Evolutionary conservation across 2,329 filamentous ascomycete genomes (phyloP).

Genomic region (Seiridium unicorne): DNA sequence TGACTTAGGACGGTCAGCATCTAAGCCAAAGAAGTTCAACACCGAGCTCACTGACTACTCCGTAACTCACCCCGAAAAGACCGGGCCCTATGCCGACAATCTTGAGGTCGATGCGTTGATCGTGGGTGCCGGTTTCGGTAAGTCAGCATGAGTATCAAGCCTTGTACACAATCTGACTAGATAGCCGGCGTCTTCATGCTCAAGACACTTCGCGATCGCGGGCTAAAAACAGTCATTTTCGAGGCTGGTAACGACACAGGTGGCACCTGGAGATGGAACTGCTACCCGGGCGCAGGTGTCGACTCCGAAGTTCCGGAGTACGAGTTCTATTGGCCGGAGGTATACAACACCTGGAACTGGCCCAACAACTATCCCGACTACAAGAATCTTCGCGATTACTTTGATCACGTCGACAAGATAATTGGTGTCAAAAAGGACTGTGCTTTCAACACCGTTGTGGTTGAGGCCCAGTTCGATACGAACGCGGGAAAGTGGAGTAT

Average conservation of each 20-base stretch:
- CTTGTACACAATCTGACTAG: no score
- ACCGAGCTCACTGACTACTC: conserved; percentile 39
- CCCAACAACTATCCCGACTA: conserved; percentile 45
- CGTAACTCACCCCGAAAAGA: conserved; percentile 21
- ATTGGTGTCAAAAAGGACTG: conserved; percentile 55
- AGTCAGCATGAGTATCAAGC: conserved; percentile 2
- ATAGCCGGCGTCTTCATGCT: conserved; percentile 28
- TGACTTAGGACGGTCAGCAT: no score
- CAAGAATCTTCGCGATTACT: conserved; percentile 55
- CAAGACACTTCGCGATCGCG: conserved; percentile 44
- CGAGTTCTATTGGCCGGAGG: conserved; percentile 50
- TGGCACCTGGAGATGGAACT: conserved; percentile 57
- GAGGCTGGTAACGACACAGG: conserved; percentile 51
- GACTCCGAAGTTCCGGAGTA: conserved; percentile 55
- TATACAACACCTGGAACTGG: conserved; percentile 58
- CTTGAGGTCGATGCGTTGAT: conserved; percentile 43
- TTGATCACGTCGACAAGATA: conserved; percentile 56
- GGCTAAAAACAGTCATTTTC: conserved; percentile 45
- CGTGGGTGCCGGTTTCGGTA: conserved; percentile 44
- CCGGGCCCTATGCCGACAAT: conserved; percentile 39
- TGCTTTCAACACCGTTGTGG: conserved; percentile 54
- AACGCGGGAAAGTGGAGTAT: conserved; percentile 46
- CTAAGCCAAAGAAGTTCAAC: conserved; percentile 34
- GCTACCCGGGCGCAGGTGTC: conserved; percentile 52
- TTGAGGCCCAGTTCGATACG: conserved; percentile 50